Evolutionary conservation across 2,329 filamentous ascomycete genomes (phyloP).

Genomic region (Ophiostoma montium): DNA sequence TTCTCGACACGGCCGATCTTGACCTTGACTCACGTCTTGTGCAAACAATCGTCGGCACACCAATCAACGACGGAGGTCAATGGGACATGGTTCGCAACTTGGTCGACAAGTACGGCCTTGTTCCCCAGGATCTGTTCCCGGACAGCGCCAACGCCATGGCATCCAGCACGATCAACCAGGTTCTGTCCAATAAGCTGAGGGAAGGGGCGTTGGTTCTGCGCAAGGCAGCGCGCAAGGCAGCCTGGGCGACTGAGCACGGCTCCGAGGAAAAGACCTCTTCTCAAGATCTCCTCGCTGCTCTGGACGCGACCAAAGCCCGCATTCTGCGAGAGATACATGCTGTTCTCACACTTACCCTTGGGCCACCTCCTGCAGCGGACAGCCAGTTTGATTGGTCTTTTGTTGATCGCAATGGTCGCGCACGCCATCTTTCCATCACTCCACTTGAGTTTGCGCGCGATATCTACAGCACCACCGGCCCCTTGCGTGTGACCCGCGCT

Average conservation of each 20-base stretch:
- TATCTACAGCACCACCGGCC: conserved; percentile 38
- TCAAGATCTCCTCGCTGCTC: conserved; percentile 20
- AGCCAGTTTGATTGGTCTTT: conserved; percentile 70
- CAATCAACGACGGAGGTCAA: conserved; percentile 71
- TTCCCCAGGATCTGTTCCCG: conserved; percentile 68
- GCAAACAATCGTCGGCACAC: conserved; percentile 50
- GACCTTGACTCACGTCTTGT: conserved; percentile 61
- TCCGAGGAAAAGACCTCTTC: not conserved
- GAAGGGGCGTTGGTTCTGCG: conserved; percentile 66
- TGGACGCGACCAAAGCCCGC: conserved; percentile 45
- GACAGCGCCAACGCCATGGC: conserved; percentile 68
- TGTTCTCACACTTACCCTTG: conserved; percentile 70
- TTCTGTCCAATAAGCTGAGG: conserved; percentile 76
- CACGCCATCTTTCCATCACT: conserved; percentile 47
- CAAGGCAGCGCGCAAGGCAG: conserved; percentile 23
- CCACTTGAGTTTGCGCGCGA: conserved; percentile 60
- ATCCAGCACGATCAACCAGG: conserved; percentile 52
- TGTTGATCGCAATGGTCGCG: conserved; percentile 52
- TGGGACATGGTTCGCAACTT: conserved; percentile 89
- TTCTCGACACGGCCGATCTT: conserved; percentile 58
- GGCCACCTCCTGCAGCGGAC: conserved; percentile 57
- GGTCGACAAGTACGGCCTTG: conserved; percentile 76
- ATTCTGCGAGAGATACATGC: conserved; percentile 72
- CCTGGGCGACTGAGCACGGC: conserved; percentile 16
- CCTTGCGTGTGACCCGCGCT: conserved; percentile 41